A percentile compares a stretch with the other conserved stretches of the same genome.
These are phyloP conservation scores for Candida boleticola DNA, from an alignment of 805 yeast genomes.

Conservation along the genomic window DNA sequence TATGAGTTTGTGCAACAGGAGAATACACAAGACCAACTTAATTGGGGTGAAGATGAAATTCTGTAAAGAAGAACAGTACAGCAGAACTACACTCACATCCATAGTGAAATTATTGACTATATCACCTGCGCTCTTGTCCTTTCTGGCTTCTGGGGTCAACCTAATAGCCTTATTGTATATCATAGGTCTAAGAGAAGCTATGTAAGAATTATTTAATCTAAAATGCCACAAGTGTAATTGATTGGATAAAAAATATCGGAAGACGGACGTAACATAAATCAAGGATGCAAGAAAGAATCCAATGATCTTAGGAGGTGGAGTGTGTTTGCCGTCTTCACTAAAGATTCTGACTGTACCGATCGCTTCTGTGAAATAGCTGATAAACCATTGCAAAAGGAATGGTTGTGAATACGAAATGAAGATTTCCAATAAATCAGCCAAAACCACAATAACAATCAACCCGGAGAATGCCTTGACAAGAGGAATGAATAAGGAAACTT, in stretches of 20 bases:
- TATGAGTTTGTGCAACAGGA: slow-evolving; percentile 5
- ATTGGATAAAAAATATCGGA: slow-evolving; percentile 12
- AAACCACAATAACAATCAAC: background rate
- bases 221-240: slow-evolving; percentile 8
- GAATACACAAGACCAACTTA: slow-evolving; percentile 10
- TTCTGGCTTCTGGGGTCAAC: slow-evolving; percentile 17
- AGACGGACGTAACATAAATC: slow-evolving; percentile 16
- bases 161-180: slow-evolving; percentile 17
- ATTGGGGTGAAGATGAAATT: slow-evolving; percentile 14
- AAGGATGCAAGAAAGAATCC: slow-evolving; percentile 12
- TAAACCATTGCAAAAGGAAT: slow-evolving; percentile 22
- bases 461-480: background rate
- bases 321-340: slow-evolving; percentile 7
- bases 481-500: slow-evolving; percentile 4
- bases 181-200: slow-evolving; percentile 13
- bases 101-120: slow-evolving; percentile 17
- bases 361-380: slow-evolving; percentile 17
- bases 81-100: slow-evolving; percentile 12
- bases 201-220: slow-evolving; percentile 8
- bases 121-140: slow-evolving; percentile 19
- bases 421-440: slow-evolving; percentile 19
- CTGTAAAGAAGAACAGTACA: slow-evolving; percentile 11
- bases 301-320: slow-evolving; percentile 14
- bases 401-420: slow-evolving; percentile 19
- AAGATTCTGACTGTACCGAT: slow-evolving; percentile 1